phyloP scores from a whole-genome alignment of 2,329 filamentous ascomycete genomes.

The Talaromyces piceae region DNA sequence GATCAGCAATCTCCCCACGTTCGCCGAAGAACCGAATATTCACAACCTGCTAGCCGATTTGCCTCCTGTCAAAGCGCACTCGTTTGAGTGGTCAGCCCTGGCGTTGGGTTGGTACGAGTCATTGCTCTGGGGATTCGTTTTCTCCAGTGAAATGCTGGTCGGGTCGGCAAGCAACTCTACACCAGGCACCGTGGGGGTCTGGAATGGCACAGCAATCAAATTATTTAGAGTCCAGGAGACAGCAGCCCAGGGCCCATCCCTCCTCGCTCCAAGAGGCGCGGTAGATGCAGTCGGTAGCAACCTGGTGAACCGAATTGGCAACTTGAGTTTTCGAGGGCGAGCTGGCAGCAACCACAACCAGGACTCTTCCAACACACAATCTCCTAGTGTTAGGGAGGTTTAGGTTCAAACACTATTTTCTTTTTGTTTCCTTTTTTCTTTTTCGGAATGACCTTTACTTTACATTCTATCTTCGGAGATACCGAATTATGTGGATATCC shows the following conservation, averaged over 20 bases:
- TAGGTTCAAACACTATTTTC: conserved; percentile 12
- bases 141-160: conserved; percentile 75
- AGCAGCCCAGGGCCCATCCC: conserved; percentile 66
- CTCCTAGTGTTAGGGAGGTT: conserved; percentile 30
- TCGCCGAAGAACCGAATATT: conserved; percentile 49
- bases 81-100: conserved; percentile 89
- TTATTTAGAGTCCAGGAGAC: conserved; percentile 87
- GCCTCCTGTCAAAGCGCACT: conserved; percentile 67
- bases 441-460: not conserved
- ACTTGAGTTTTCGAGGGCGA: conserved; percentile 61
- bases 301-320: conserved; percentile 77
- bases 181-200: conserved; percentile 82
- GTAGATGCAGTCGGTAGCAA: conserved; percentile 91
- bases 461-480: not conserved
- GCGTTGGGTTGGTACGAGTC: conserved; percentile 95
- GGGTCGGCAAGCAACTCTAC: conserved; percentile 41
- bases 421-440: not conserved
- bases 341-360: conserved; percentile 29
- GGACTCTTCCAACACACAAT: conserved; percentile 20
- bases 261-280: conserved; percentile 79
- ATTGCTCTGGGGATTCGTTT: conserved; percentile 87
- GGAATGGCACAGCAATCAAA: conserved; percentile 84
- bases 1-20: conserved; percentile 36
- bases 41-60: conserved; percentile 63
- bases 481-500: not conserved